These are phyloP conservation scores for Populus nigra DNA, from an alignment of 345 rosid genomes.

Conservation along the genomic window DNA sequence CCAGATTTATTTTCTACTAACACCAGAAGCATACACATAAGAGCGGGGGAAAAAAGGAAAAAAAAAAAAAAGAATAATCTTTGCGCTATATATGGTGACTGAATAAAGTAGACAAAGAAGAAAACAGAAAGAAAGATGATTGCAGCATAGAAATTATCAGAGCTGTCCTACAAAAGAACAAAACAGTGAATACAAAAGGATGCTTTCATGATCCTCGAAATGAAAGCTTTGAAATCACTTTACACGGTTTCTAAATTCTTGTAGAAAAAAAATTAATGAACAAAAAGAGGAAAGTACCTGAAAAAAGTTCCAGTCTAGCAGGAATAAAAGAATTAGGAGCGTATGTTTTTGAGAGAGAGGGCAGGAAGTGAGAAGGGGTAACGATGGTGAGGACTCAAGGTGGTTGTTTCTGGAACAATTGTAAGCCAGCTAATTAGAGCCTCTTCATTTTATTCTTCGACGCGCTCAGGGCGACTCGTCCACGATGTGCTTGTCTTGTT, in stretches of 20 bases:
- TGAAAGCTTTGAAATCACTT: not conserved
- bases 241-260: not conserved
- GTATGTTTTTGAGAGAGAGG: not conserved
- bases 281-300: constrained; percentile 11
- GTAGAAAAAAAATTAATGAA: not conserved
- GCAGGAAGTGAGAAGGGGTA: not conserved
- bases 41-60: not conserved
- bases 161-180: not conserved
- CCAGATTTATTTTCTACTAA: constrained; percentile 14
- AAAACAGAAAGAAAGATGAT: not conserved
- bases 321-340: not conserved
- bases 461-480: not conserved
- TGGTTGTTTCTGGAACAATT: not conserved
- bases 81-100: not conserved
- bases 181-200: not conserved
- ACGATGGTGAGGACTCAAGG: not conserved
- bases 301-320: not conserved
- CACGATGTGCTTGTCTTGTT: not conserved
- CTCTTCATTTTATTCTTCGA: not conserved
- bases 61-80: not conserved
- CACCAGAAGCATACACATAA: constrained; percentile 3
- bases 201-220: not conserved
- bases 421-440: not conserved
- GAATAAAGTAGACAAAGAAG: not conserved
- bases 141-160: not conserved